Percentiles rank a stretch among this genome's conserved stretches.
phyloP scores from a whole-genome alignment of 2,329 filamentous ascomycete genomes.

The Ilyonectria robusta region DNA sequence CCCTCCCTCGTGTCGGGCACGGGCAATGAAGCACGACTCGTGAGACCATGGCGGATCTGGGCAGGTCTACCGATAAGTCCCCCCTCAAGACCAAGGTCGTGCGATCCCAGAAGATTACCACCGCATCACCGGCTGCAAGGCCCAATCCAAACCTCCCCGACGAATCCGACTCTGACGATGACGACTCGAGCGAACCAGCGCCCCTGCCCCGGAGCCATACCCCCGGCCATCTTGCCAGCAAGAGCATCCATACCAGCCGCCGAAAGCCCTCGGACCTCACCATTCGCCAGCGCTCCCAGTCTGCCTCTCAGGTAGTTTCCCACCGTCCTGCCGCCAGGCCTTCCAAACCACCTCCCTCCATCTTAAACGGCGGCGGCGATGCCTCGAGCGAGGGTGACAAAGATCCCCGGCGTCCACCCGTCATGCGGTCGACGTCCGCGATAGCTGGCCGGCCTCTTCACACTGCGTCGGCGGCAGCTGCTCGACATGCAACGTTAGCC shows the following conservation, averaged over 20 bases:
- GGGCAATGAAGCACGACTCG: slow-evolving; percentile 51
- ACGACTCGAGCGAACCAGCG: slow-evolving; percentile 53
- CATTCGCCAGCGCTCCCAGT: slow-evolving; percentile 69
- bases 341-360: slow-evolving; percentile 47
- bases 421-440: slow-evolving; percentile 68
- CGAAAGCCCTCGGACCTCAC: slow-evolving; percentile 67
- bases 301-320: slow-evolving; percentile 56
- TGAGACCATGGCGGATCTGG: slow-evolving; percentile 61
- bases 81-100: slow-evolving; percentile 55
- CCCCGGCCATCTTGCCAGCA: slow-evolving; percentile 72
- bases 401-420: slow-evolving; percentile 56
- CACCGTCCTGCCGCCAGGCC: slow-evolving; percentile 47
- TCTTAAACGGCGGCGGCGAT: slow-evolving; percentile 42
- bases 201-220: slow-evolving; percentile 71
- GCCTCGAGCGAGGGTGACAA: slow-evolving; percentile 46
- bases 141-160: slow-evolving; percentile 55
- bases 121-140: slow-evolving; percentile 45
- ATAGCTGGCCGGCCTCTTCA: slow-evolving; percentile 57
- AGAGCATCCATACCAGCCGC: slow-evolving; percentile 65
- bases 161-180: slow-evolving; percentile 52
- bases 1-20: slow-evolving; percentile 21
- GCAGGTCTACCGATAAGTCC: slow-evolving; percentile 53
- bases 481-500: slow-evolving; percentile 33
- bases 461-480: slow-evolving; percentile 37
- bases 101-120: slow-evolving; percentile 68